Percentiles rank a stretch among this genome's conserved stretches.
Evolutionary conservation across 164 flowering plant genomes (phyloP).

Genomic region (Chimonanthus salicifolius): DNA sequence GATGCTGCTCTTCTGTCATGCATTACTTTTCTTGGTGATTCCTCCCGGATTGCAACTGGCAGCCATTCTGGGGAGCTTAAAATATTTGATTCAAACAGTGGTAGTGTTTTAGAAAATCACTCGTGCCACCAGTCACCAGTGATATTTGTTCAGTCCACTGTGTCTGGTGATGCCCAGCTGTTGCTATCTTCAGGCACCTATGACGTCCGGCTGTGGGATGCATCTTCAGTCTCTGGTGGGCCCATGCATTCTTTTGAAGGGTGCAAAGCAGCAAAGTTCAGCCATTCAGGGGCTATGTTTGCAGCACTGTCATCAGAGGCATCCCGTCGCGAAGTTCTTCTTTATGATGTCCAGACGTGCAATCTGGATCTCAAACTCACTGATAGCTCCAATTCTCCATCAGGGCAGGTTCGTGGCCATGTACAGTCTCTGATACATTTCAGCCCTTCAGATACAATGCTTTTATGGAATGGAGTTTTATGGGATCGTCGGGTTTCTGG

Average conservation of each 20-base stretch:
- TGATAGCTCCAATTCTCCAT: slow-evolving; percentile 40
- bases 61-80: slow-evolving; percentile 79
- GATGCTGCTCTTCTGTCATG: slow-evolving; percentile 83
- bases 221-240: slow-evolving; percentile 59
- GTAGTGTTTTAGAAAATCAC: slow-evolving; percentile 60
- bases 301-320: slow-evolving; percentile 70
- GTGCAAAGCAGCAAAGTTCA: slow-evolving; percentile 79
- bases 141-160: slow-evolving; percentile 58
- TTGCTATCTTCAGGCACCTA: slow-evolving; percentile 75
- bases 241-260: slow-evolving; percentile 74
- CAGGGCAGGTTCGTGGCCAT: slow-evolving; percentile 51
- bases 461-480: slow-evolving; percentile 88
- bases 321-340: slow-evolving; percentile 56
- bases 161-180: slow-evolving; percentile 47
- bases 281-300: slow-evolving; percentile 62
- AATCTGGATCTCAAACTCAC: slow-evolving; percentile 50
- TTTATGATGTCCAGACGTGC: slow-evolving; percentile 77
- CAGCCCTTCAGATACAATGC: slow-evolving; percentile 75
- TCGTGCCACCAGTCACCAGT: slow-evolving; percentile 69
- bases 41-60: slow-evolving; percentile 72
- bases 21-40: slow-evolving; percentile 65
- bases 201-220: slow-evolving; percentile 90
- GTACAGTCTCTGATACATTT: slow-evolving; percentile 71
- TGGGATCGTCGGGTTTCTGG: slow-evolving; percentile 83
- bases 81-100: slow-evolving; percentile 69